Conservation (phyloP, 2,329 filamentous ascomycete genomes). For the Sclerotinia sclerotiorum region DNA sequence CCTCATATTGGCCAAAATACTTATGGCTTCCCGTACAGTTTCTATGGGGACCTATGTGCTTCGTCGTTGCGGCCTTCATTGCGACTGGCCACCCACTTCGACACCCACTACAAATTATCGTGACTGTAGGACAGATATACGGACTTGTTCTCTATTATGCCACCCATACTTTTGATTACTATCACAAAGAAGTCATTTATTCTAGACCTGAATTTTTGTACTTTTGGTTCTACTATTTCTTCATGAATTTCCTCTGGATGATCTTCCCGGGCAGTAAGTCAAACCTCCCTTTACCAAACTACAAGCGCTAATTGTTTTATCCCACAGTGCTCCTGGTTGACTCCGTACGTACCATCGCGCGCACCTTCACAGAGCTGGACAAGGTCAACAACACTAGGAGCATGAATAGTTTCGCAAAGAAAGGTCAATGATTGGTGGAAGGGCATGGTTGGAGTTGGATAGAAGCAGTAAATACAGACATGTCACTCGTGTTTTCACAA, state of each 20-base stretch:
- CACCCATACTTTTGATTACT: conserved; percentile 54
- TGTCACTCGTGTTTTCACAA: background rate
- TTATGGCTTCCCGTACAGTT: conserved; percentile 42
- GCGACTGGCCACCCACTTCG: conserved; percentile 47
- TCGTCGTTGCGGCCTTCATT: conserved; percentile 50
- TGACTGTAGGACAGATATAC: conserved; percentile 45
- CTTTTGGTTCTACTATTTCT: conserved; percentile 63
- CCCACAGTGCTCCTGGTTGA: conserved; percentile 41
- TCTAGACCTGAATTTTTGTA: conserved; percentile 61
- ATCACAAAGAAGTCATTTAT: conserved; percentile 50
- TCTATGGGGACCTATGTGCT: conserved; percentile 59
- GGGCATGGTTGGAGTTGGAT: background rate
- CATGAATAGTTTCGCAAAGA: conserved; percentile 3
- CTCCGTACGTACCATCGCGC: conserved; percentile 42
- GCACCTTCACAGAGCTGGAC: conserved; percentile 43
- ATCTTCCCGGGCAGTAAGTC: conserved; percentile 55
- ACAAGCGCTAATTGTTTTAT: background rate
- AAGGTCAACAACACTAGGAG: conserved; percentile 26
- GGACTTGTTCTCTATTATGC: conserved; percentile 64
- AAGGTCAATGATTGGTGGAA: conserved; percentile 9
- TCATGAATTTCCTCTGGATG: conserved; percentile 62
- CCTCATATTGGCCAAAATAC: background rate
- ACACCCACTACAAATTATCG: conserved; percentile 50
- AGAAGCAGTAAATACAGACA: background rate
- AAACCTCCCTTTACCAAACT: background rate